These are phyloP conservation scores for Adansonia gregorii DNA, from an alignment of 441 rosid species.

Conservation along the genomic window DNA sequence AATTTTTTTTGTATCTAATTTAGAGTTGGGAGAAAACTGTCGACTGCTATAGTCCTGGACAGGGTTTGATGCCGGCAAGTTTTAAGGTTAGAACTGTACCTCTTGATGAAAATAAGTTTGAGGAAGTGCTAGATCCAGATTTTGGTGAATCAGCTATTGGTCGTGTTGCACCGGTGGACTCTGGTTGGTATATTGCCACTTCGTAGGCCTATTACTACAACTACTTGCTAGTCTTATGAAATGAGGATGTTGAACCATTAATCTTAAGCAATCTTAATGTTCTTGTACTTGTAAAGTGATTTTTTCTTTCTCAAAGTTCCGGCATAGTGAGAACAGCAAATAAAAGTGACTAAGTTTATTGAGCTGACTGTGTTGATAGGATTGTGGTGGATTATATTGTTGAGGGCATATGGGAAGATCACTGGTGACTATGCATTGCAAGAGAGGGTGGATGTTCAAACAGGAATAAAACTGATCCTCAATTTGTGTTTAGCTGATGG, in stretches of 20 bases:
- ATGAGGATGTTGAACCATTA: slow-evolving; percentile 30
- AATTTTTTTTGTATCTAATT: not conserved
- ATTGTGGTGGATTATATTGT: slow-evolving; percentile 69
- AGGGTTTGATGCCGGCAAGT: slow-evolving; percentile 42
- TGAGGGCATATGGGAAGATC: slow-evolving; percentile 63
- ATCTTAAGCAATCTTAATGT: not conserved
- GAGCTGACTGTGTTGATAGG: slow-evolving; percentile 51
- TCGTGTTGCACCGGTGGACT: slow-evolving; percentile 98
- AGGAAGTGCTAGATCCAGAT: slow-evolving; percentile 94
- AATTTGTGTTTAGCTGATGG: too few relatives aligned
- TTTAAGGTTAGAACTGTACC: slow-evolving; percentile 85
- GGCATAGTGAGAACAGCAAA: slow-evolving; percentile 19
- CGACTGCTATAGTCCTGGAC: too few relatives aligned
- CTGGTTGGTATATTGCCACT: slow-evolving; percentile 58
- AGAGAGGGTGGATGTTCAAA: slow-evolving; percentile 78
- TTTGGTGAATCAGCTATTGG: slow-evolving; percentile 98
- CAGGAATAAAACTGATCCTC: too few relatives aligned
- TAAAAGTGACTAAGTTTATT: slow-evolving; percentile 31
- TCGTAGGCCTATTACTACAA: not conserved
- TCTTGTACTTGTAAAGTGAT: slow-evolving; percentile 31
- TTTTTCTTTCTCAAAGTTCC: slow-evolving; percentile 18
- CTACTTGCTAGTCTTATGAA: not conserved
- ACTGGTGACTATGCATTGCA: slow-evolving; percentile 86
- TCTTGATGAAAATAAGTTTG: slow-evolving; percentile 62
- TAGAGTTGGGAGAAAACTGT: slow-evolving; percentile 51